Evolutionary conservation across 768 basidiomycete species (phyloP).

Genomic region (Trametes gibbosa): DNA sequence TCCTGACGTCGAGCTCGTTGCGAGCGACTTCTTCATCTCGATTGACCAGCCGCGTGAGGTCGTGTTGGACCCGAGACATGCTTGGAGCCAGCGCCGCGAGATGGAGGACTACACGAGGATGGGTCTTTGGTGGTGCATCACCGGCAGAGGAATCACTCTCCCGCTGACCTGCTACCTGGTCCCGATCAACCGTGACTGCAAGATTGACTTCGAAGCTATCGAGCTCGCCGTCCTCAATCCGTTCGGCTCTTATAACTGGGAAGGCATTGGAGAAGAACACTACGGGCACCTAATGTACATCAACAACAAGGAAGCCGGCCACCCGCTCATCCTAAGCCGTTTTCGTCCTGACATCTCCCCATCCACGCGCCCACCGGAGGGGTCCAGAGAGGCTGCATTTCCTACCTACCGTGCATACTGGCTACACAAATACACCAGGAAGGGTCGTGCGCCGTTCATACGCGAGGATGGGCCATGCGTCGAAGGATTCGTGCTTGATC

Average conservation of each 20-base stretch:
- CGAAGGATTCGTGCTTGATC: constrained; percentile 50
- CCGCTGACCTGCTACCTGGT: constrained; percentile 63
- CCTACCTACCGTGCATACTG: constrained; percentile 63
- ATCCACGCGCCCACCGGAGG: constrained; percentile 51
- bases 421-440: constrained; percentile 51
- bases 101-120: constrained; percentile 67
- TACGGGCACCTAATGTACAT: constrained; percentile 52
- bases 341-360: constrained; percentile 69
- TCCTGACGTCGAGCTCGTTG: constrained; percentile 42
- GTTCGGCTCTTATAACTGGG: constrained; percentile 56
- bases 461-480: constrained; percentile 59
- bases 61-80: constrained; percentile 43
- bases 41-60: constrained; percentile 36
- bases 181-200: constrained; percentile 48
- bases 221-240: constrained; percentile 47
- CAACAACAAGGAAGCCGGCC: constrained; percentile 54
- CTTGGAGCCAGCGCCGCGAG: constrained; percentile 43
- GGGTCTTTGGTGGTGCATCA: constrained; percentile 62
- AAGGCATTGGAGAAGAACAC: constrained; percentile 44
- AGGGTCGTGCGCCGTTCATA: constrained; percentile 38
- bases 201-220: constrained; percentile 61
- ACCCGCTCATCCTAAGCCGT: constrained; percentile 51
- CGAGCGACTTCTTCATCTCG: constrained; percentile 37
- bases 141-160: constrained; percentile 49
- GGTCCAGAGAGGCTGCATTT: constrained; percentile 45